Conservation (phyloP, 1,284 basidiomycete genomes). For the Trichosporon asahii region DNA sequence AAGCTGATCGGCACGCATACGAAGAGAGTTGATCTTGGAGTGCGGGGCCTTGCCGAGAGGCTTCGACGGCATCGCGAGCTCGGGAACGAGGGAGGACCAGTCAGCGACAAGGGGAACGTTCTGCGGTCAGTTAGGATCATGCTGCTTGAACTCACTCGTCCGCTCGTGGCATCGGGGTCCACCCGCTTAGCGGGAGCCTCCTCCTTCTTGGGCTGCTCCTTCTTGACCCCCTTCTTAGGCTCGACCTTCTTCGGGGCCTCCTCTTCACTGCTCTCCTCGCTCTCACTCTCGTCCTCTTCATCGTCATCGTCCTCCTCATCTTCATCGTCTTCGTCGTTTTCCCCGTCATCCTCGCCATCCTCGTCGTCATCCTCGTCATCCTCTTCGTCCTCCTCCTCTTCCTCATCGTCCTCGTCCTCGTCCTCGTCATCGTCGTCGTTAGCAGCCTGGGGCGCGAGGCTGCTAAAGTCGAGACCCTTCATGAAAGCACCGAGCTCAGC, state of each 20-base stretch:
- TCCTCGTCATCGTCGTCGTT: conserved; percentile 32
- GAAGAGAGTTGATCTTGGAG: conserved; percentile 33
- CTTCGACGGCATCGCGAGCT: conserved; percentile 26
- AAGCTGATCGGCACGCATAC: conserved; percentile 34
- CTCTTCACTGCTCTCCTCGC: conserved; percentile 35
- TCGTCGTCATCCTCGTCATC: conserved; percentile 42
- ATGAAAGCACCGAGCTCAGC: conserved; percentile 62
- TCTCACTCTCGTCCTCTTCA: conserved; percentile 25
- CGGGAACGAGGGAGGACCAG: conserved; percentile 40
- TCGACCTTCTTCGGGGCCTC: conserved; percentile 45
- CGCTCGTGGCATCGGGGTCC: conserved; percentile 33
- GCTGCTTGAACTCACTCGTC: conserved; percentile 24
- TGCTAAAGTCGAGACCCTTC: conserved; percentile 57
- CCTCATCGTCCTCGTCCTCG: conserved; percentile 44
- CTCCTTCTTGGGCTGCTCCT: conserved; percentile 32
- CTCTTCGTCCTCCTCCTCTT: conserved; percentile 43
- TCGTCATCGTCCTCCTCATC: conserved; percentile 33
- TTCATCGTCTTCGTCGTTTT: conserved; percentile 39
- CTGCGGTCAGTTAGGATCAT: conserved; percentile 15
- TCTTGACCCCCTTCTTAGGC: conserved; percentile 34
- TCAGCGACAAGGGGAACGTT: conserved; percentile 34
- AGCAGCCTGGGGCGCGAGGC: conserved; percentile 27
- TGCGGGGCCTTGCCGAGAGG: conserved; percentile 24
- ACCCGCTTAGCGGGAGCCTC: conserved; percentile 37
- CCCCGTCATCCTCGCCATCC: conserved; percentile 37